Base-by-base conservation (phyloP, 2,329 filamentous ascomycete species). In the Colletotrichum spinosum region DNA sequence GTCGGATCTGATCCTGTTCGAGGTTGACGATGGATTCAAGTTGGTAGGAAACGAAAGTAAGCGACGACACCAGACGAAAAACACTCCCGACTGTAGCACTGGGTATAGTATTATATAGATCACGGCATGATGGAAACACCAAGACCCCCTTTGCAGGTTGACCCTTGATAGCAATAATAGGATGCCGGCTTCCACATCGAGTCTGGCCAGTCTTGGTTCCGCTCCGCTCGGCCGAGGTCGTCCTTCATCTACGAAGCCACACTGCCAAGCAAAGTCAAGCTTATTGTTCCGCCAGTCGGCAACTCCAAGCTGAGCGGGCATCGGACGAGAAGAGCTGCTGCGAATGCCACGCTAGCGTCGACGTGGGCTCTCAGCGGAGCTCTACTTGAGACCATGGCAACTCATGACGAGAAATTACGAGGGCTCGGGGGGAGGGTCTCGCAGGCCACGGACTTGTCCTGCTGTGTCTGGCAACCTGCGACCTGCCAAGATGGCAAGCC, bases 251-350 rank as follows among this genome's bases (percentile, higher is more conserved):
- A 48, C 25, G 25, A 35, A 10, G 38, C 44, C 44, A 34, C 37
- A n/a, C 41, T 61, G 62, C 57, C 62, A 56, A 65, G 57, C 37
- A 38, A 52, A 11, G 42, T 12, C 17, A 42, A n/a, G 13, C n/a
- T 9, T 35, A 48, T 55, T 65, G 50, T 65, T 65, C 62, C 62
- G 62, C 62, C 57, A 65, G 62, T 65, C 57, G 46, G 46, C 51
- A 51, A 38, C 11, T 9, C n/a, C n/a, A 17, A 17, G 44, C 15
- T 46, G n/a, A 35, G 10, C 37, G 42, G 12, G 8, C 49, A 41
- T 6, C 9, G 12, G 17, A 10, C 38, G 12, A 33, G 46, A 42
- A 33, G 33, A 33, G 42, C 15, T n/a, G 52, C 25, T 45, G 35
- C 35, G 13, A 11, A 61, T 55, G 46, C 41, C 35, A 65, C 57